phyloP scores from a whole-genome alignment of 495 filamentous ascomycete genomes.

The Xylaria longipes region DNA sequence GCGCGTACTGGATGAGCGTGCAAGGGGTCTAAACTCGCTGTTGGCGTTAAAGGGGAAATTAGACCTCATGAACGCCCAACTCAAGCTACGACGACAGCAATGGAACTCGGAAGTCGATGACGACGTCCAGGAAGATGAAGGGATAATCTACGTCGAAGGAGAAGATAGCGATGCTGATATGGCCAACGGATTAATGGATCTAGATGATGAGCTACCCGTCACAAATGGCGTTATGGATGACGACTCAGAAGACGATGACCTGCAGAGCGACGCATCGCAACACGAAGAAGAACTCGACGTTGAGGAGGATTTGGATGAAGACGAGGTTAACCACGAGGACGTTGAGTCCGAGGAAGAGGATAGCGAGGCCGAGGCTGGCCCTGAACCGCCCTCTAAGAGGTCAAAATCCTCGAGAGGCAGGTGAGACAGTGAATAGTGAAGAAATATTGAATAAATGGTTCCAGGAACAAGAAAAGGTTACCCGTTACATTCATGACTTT shows the following conservation, averaged over 20 bases:
- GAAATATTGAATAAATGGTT: slow-evolving; percentile 29
- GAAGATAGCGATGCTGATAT: slow-evolving; percentile 61
- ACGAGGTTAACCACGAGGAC: slow-evolving; percentile 54
- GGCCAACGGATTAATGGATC: slow-evolving; percentile 47
- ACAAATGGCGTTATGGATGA: slow-evolving; percentile 47
- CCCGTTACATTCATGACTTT: slow-evolving; percentile 27
- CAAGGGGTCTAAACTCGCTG: slow-evolving; percentile 79
- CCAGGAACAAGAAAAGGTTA: slow-evolving; percentile 31
- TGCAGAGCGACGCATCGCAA: slow-evolving; percentile 43
- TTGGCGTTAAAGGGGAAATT: slow-evolving; percentile 91
- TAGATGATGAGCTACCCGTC: slow-evolving; percentile 40
- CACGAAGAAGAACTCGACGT: slow-evolving; percentile 49
- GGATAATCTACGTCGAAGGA: slow-evolving; percentile 87
- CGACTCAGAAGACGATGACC: slow-evolving; percentile 52
- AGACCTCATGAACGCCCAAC: slow-evolving; percentile 87
- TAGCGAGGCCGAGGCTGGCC: slow-evolving; percentile 46
- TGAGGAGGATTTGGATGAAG: slow-evolving; percentile 50
- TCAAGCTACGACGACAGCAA: slow-evolving; percentile 71
- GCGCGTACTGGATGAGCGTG: slow-evolving; percentile 83
- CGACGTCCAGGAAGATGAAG: slow-evolving; percentile 72
- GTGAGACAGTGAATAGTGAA: slow-evolving; percentile 27
- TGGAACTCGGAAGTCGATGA: slow-evolving; percentile 52
- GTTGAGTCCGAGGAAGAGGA: slow-evolving; percentile 51
- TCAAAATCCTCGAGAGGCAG: slow-evolving; percentile 38
- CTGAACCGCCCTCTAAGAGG: slow-evolving; percentile 43